Conservation (phyloP, 2,329 filamentous ascomycete genomes). For the Teratosphaeria viscida region DNA sequence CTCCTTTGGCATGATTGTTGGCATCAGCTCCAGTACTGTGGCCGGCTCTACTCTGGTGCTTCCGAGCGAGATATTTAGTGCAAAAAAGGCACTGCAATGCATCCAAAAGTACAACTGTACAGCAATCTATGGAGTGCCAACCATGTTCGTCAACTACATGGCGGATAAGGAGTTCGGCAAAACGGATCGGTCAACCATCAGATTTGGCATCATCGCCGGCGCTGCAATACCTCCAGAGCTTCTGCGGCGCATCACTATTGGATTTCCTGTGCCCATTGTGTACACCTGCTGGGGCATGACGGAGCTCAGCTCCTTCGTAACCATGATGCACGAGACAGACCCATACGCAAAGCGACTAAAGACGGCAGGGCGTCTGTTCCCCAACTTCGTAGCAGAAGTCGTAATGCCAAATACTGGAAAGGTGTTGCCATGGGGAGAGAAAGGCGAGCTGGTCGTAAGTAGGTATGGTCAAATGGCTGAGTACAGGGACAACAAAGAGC, state of each 20-base stretch:
- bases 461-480: conserved; percentile 64
- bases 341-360: conserved; percentile 54
- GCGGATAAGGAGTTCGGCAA: conserved; percentile 12
- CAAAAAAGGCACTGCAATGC: conserved; percentile 13
- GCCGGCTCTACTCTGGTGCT: conserved; percentile 62
- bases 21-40: conserved; percentile 16
- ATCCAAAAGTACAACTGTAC: conserved; percentile 47
- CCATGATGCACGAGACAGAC: conserved; percentile 36
- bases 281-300: conserved; percentile 51
- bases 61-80: conserved; percentile 57
- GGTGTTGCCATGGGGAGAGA: conserved; percentile 55
- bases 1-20: conserved; percentile 66
- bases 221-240: conserved; percentile 52
- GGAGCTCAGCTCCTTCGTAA: conserved; percentile 36
- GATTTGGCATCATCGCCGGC: conserved; percentile 55
- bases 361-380: conserved; percentile 67
- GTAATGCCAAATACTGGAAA: conserved; percentile 53
- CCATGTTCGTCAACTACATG: conserved; percentile 62
- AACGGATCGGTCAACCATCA: conserved; percentile 16
- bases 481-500: conserved; percentile 58
- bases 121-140: conserved; percentile 69
- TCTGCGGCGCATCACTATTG: conserved; percentile 60
- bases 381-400: conserved; percentile 65
- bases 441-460: conserved; percentile 66
- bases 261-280: conserved; percentile 67